phyloP scores from a whole-genome alignment of 306 rosid species.

The Acmispon strigosus region DNA sequence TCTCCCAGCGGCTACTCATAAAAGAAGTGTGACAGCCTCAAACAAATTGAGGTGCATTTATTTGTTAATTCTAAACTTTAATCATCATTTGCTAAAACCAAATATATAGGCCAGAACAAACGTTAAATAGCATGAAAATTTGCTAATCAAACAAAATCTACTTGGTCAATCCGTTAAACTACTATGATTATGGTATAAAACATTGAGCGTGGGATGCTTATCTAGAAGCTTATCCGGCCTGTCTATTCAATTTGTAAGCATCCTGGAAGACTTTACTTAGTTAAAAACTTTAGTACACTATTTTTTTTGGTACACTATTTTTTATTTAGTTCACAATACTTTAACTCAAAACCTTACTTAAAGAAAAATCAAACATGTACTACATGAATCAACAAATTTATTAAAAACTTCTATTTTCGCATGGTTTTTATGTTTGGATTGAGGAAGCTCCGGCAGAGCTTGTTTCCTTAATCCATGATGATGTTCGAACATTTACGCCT shows the following conservation, averaged over 20 bases:
- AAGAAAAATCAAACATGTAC: no score
- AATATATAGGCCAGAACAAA: slow-evolving; percentile 12
- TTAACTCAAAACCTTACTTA: no score
- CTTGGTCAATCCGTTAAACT: slow-evolving; percentile 27
- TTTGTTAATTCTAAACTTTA: not conserved
- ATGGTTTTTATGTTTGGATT: no score
- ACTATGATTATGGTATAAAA: not conserved
- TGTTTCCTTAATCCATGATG: no score
- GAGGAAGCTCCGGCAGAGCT: no score
- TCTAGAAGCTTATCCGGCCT: slow-evolving; percentile 24
- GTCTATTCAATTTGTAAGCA: slow-evolving; percentile 14
- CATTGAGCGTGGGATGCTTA: not conserved
- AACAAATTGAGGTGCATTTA: not conserved
- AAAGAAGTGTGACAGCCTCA: not conserved
- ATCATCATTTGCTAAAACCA: not conserved
- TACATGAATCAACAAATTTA: no score
- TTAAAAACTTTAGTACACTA: no score
- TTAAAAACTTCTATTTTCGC: no score
- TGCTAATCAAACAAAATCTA: not conserved
- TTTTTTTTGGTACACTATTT: no score
- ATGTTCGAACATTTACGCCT: no score
- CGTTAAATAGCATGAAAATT: not conserved
- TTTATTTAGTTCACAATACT: no score
- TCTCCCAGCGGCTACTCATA: not conserved
- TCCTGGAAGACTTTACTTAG: no score